Evolutionary conservation across 257 asterid genomes (phyloP), one percentile per base, ranked within the genome.

Genomic region (Coffea eugenioides): DNA sequence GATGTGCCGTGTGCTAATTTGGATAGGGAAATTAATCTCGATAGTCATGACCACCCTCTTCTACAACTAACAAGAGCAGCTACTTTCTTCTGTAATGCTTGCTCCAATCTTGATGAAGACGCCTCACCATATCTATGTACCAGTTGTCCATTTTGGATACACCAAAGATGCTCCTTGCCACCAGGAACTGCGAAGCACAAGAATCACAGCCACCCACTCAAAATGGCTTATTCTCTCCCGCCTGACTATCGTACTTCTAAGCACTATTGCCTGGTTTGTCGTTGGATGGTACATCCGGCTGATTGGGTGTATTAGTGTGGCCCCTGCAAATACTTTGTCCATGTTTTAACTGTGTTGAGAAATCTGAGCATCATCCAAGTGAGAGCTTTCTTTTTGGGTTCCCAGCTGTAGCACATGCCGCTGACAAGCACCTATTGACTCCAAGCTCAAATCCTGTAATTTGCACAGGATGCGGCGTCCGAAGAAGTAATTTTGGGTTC

Each of bases 121-220:
- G 31, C 31, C 49, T 52, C 34, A 56, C 48, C 76, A 0, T 49
- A 72, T 15, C 0, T 46, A 0, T 72, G 76, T 34, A 72, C 43
- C 2, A 18, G 10, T 46, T 72, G 76, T 20, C 46, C 76, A 20
- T 72, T 72, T 72, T 72, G 43, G 76, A 72, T 72, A 39, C 76
- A 72, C 64, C 4, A 72, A 64, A 48, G 3, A 46, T 72, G 76
- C 25, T 43, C 43, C 12, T 48, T 43, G 25, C n/a, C 23, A n/a
- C 62, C 41, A 23, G 0, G 2, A 8, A 25, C 15, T 61, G 1
- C 12, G 4, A 12, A 21, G 0, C 46, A 16, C 41, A 23, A 25
- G 43, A 0, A 34, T 13, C 43, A 72, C 23, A 14, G 2, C n/a
- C 76, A 72, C 46, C 18, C 64, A 1, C 54, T 71, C 23, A 0